Conservation (phyloP, 2,329 filamentous ascomycete species). For the Lecanicillium sp. region DNA sequence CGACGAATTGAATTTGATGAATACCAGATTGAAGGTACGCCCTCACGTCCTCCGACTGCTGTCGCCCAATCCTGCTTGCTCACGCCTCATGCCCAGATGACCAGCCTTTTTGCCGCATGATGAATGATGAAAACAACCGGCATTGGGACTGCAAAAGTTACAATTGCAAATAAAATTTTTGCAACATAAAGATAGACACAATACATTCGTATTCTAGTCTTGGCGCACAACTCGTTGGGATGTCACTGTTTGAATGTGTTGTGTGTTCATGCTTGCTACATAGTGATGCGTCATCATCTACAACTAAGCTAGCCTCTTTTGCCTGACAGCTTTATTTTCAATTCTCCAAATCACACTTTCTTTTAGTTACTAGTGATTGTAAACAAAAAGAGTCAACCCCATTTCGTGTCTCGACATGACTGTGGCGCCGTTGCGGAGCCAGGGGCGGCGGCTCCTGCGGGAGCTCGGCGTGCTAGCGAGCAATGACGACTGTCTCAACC, state of each 20-base stretch:
- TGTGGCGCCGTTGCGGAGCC: too few species aligned
- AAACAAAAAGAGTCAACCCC: too few species aligned
- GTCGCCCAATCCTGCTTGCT: neutral
- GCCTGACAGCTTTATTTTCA: too few species aligned
- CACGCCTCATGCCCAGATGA: constrained; percentile 5
- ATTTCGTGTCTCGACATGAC: too few species aligned
- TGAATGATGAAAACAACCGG: constrained; percentile 9
- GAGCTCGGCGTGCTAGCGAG: too few species aligned
- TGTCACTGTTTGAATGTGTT: neutral
- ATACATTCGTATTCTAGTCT: constrained; percentile 9
- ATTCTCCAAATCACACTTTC: too few species aligned
- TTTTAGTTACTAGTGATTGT: too few species aligned
- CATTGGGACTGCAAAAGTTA: constrained; percentile 11
- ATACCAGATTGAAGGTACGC: constrained; percentile 12
- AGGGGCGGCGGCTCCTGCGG: too few species aligned
- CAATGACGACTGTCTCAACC: constrained; percentile 2
- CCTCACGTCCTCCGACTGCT: neutral
- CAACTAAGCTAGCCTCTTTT: too few species aligned
- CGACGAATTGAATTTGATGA: constrained; percentile 47
- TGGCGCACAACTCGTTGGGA: neutral
- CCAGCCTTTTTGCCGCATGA: constrained; percentile 12
- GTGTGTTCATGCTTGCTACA: too few species aligned
- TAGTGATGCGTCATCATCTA: too few species aligned
- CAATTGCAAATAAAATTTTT: constrained; percentile 4
- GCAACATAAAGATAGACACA: constrained; percentile 12